phyloP scores from a whole-genome alignment of 2,329 filamentous ascomycete species.

The Scortechinia acanthostroma region DNA sequence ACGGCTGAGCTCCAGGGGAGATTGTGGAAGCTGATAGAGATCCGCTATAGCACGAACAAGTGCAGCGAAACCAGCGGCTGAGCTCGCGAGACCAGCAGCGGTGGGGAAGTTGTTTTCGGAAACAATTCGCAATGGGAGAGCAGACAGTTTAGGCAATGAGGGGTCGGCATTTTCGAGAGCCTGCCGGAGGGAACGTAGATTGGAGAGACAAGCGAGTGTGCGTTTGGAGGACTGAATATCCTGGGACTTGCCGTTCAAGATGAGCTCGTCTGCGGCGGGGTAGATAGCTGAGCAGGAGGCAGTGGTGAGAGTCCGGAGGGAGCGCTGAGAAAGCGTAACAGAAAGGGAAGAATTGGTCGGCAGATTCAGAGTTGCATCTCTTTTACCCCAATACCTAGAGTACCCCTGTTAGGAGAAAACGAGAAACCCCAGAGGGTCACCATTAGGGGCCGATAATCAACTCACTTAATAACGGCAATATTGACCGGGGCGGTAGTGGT shows the following conservation, averaged over 20 bases:
- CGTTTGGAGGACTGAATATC: constrained; percentile 74
- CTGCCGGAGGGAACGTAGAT: constrained; percentile 71
- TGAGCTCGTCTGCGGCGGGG: constrained; percentile 59
- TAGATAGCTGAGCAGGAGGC: constrained; percentile 79
- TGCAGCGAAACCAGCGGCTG: constrained; percentile 63
- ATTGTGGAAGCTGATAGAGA: constrained; percentile 77
- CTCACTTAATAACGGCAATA: constrained; percentile 83
- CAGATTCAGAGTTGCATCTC: constrained; percentile 85
- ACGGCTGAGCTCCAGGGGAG: constrained; percentile 74
- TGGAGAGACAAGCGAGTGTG: constrained; percentile 89
- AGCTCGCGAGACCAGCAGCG: constrained; percentile 77
- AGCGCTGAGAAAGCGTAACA: constrained; percentile 87
- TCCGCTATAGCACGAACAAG: constrained; percentile 81
- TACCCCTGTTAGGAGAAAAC: not conserved
- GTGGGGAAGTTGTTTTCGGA: constrained; percentile 99
- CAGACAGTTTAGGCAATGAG: constrained; percentile 74
- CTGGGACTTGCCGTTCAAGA: constrained; percentile 76
- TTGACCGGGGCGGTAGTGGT: constrained; percentile 96
- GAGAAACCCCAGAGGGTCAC: not conserved
- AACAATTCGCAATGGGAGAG: constrained; percentile 74
- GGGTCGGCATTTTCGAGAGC: constrained; percentile 50
- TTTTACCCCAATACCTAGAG: constrained; percentile 85
- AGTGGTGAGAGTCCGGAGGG: constrained; percentile 91
- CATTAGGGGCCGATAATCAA: not conserved
- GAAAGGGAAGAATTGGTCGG: constrained; percentile 97